phyloP scores from a whole-genome alignment of 176 grass and related monocot species.

The Triticum turgidum region DNA sequence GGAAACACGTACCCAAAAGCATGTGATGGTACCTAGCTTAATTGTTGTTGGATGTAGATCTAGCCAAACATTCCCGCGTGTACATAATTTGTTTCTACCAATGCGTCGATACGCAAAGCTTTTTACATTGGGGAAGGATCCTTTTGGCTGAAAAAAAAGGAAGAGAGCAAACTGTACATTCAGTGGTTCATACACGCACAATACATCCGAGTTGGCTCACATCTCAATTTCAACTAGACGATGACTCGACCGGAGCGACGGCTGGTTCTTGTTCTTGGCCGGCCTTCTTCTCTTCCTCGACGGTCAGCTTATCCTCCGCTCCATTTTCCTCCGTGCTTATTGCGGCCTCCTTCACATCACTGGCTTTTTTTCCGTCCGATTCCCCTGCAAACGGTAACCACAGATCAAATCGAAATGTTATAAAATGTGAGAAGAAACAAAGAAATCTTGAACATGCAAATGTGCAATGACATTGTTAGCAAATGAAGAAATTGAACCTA shows the following conservation, averaged over 20 bases:
- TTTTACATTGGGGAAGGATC: not conserved
- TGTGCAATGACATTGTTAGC: not conserved
- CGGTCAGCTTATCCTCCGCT: not conserved
- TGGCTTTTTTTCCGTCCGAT: constrained; percentile 33
- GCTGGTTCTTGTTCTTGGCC: constrained; percentile 1
- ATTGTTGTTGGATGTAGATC: not conserved
- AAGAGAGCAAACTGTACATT: constrained; percentile 3
- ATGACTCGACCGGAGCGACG: not conserved
- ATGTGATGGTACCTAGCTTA: not conserved
- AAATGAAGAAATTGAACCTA: constrained; percentile 23
- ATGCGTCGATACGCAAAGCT: not conserved
- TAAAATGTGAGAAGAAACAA: not conserved
- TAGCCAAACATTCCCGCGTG: not conserved
- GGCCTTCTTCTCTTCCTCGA: constrained; percentile 16
- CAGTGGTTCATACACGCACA: not conserved
- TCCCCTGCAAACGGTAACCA: constrained; percentile 26
- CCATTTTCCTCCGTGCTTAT: constrained; percentile 1
- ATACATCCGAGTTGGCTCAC: constrained; percentile 21
- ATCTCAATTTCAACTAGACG: constrained; percentile 29
- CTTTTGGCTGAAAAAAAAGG: not conserved
- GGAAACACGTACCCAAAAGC: not conserved
- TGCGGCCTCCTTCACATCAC: constrained; percentile 16
- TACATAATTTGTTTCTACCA: not conserved
- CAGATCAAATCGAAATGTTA: not conserved
- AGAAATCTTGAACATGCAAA: not conserved